Percentiles rank a stretch among this genome's conserved stretches.
These are phyloP conservation scores for Schizochytrium sp. DNA, from an alignment of 108 stramenopile genomes.

Conservation along the genomic window DNA sequence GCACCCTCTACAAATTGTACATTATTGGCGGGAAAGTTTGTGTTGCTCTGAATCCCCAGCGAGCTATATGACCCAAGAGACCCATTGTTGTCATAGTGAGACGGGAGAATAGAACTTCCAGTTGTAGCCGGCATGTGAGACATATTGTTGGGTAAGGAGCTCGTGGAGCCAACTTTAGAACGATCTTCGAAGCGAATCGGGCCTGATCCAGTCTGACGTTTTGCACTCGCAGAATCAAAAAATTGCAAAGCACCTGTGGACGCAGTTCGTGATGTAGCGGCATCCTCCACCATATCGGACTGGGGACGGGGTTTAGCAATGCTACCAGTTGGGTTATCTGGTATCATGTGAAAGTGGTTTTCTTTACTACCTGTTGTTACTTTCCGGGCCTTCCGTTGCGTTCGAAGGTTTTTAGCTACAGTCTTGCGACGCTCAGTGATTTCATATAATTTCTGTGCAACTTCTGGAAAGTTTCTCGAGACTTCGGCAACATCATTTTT, in stretches of 20 bases:
- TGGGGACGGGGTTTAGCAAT: not conserved
- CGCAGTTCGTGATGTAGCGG: no score
- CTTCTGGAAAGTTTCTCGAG: slow-evolving; percentile 42
- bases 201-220: no score
- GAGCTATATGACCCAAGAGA: not conserved
- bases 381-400: slow-evolving; percentile 27
- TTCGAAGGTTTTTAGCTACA: slow-evolving; percentile 44
- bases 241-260: no score
- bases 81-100: not conserved
- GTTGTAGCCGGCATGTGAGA: not conserved
- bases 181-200: no score
- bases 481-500: slow-evolving; percentile 37
- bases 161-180: no score
- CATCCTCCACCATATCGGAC: no score
- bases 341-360: slow-evolving; percentile 36
- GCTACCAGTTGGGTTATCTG: slow-evolving; percentile 40
- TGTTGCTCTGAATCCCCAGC: not conserved
- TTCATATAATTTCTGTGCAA: not conserved
- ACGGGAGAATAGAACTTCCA: not conserved
- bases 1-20: not conserved
- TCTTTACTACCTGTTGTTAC: slow-evolving; percentile 52
- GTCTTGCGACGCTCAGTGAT: slow-evolving; percentile 26
- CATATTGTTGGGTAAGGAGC: no score
- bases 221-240: no score
- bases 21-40: not conserved